Evolutionary conservation across 257 asterid species (phyloP).

Genomic region (Perilla frutescens): DNA sequence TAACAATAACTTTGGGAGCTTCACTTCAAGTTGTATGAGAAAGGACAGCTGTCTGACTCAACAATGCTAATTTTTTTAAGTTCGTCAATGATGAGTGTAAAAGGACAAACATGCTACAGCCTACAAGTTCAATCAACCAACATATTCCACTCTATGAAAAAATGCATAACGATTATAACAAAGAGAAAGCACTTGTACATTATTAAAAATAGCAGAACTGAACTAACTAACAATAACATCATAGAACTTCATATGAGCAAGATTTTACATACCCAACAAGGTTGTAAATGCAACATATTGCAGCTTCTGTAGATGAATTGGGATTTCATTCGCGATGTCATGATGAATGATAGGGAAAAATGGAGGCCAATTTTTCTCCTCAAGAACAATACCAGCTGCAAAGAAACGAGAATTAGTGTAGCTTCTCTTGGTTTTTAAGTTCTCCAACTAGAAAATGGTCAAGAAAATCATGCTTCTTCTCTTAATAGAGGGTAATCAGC

Average conservation of each 20-base stretch:
- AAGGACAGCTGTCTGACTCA: conserved; percentile 3
- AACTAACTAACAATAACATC: not conserved
- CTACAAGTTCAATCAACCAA: conserved; percentile 14
- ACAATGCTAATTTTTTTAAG: conserved; percentile 2
- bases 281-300: conserved; percentile 95
- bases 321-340: conserved; percentile 91
- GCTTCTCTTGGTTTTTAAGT: conserved; percentile 22
- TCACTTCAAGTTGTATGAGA: conserved; percentile 15
- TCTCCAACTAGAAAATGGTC: conserved; percentile 14
- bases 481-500: conserved; percentile 13
- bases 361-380: conserved; percentile 97
- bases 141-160: conserved; percentile 10
- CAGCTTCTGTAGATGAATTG: conserved; percentile 88
- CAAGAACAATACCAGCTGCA: conserved; percentile 69
- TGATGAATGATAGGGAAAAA: conserved; percentile 96
- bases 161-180: not conserved
- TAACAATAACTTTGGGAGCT: not conserved
- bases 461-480: conserved; percentile 6
- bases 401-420: conserved; percentile 31
- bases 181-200: not conserved
- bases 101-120: not conserved
- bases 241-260: not conserved
- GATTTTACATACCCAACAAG: conserved; percentile 69
- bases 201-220: conserved; percentile 16
- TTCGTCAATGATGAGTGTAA: not conserved